phyloP scores from a whole-genome alignment of 345 rosid species.

The Cardamine chenopodiifolia region DNA sequence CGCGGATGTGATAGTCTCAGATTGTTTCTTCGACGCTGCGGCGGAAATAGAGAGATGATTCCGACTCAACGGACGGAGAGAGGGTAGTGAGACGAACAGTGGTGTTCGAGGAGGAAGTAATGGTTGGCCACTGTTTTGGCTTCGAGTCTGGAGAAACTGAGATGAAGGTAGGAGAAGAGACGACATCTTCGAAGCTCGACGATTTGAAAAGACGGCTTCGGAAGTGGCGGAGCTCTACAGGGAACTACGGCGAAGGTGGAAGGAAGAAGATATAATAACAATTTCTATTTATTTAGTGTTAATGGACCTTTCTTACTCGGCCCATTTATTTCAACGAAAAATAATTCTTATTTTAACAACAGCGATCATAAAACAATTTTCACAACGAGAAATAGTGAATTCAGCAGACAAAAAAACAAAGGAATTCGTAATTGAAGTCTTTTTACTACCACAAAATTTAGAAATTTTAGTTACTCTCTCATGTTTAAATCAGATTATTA shows the following conservation, averaged over 20 bases:
- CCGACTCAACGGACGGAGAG: conserved; percentile 22
- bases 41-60: conserved; percentile 24
- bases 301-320: conserved; percentile 18
- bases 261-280: conserved; percentile 10
- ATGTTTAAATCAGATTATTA: not conserved
- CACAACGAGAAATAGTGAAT: not conserved
- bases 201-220: conserved; percentile 12
- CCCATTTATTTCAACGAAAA: not conserved
- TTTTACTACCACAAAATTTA: not conserved
- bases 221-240: conserved; percentile 40
- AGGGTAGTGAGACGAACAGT: conserved; percentile 29
- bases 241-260: conserved; percentile 6
- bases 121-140: conserved; percentile 26
- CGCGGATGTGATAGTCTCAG: conserved; percentile 3
- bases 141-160: conserved; percentile 36
- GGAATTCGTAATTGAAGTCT: not conserved
- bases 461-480: not conserved
- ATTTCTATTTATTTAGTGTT: not conserved
- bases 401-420: not conserved
- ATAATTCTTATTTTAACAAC: not conserved
- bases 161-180: conserved; percentile 43
- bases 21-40: conserved; percentile 46
- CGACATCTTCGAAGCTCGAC: conserved; percentile 44
- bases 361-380: not conserved
- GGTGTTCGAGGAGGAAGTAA: conserved; percentile 36